Base-by-base conservation (phyloP, 345 rosid genomes). In the Psidium friedrichsthalianum region DNA sequence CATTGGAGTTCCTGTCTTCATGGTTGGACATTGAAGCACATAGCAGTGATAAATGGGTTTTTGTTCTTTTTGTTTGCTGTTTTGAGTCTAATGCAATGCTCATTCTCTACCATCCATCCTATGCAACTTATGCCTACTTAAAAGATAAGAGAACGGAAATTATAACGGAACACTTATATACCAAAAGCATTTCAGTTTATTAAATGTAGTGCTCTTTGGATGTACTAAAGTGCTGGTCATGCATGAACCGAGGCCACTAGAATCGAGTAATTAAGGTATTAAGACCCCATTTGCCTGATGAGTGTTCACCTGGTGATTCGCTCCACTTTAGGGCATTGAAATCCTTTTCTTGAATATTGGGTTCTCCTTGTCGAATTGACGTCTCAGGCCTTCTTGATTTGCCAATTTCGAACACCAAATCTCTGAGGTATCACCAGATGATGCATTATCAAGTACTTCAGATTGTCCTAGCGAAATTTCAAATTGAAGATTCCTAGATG, bases 341-440 rank as follows among this genome's bases (percentile, higher is more conserved):
- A 47, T 91, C 93, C 74, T 91, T 90, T 36, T 93, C 92, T 83
- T 90, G 92, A 53, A 84, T 88, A 86, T 89, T 82, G 52, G 29
- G n/a, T 87, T 86, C 88, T 89, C 89, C 94, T 51, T 91, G 93
- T 40, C 89, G 93, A 74, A 85, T 87, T 82, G 91, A 87, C 84
- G 85, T 24, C 82, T 92, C 83, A 15, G 80, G 80, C 80, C 80
- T 42, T 69, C 80, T 69, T 36, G 80, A 36, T 44, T 69, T 69
- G 24, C 47, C 80, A 18, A 69, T 69, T 21, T 69, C 47, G 3
- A 69, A 69, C 47, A 86, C 89, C 88, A 96, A 86, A 85, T 95
- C 99, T 95, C 99, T 5, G 98, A 94, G 83, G 91, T 95, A 86
- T 97, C 99, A 52, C 93, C 96, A 18, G 96, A 92, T 25, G 94